Evolutionary conservation across 768 basidiomycete species (phyloP), one percentile per base, ranked within the genome.

Genomic region (Trametopsis cervina): DNA sequence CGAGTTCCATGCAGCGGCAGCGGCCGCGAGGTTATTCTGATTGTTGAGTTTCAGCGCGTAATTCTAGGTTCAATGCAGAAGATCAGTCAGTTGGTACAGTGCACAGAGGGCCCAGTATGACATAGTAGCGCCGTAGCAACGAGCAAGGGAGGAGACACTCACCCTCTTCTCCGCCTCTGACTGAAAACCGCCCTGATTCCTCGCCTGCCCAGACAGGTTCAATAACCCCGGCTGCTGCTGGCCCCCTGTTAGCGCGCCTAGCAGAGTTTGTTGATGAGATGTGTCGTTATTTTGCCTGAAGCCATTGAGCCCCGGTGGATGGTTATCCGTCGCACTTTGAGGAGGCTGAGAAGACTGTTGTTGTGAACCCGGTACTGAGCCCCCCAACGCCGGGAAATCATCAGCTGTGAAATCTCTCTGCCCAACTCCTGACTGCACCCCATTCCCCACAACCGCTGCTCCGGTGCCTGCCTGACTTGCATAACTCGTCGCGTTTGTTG

Each of bases 321-420:
- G 85, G 3, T 59, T 53, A 20, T 70, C 69, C 10, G 66, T 47
- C 7, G 29, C 29, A 11, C 60, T 58, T n/a, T 63, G 60, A 22
- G 60, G 56, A 35, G 62, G 62, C 46, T 58, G 64, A 52, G 66
- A 57, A 24, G 57, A 58, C 42, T 58, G 61, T 68, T 69, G 57
- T 69, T 75, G 60, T 61, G 70, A 43, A 60, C 60, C 42, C 54
- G 74, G 71, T 49, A 71, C 66, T 55, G 77, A 81, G 44, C 83
- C 85, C 10, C 89, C 85, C 22, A 93, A 70, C 15, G 90, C 90
- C 43, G 90, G 90, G 63, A 93, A 92, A 69, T 93, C 90, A 56
- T 91, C 89, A 35, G 83, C 80, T n/a, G 84, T 85, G 52, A 92
- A 87, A 63, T 85, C 82, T 59, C 82, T 72, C 48, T 76, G 66